These are phyloP conservation scores for Viola pubescens DNA, from an alignment of 441 rosid genomes.

Conservation along the genomic window DNA sequence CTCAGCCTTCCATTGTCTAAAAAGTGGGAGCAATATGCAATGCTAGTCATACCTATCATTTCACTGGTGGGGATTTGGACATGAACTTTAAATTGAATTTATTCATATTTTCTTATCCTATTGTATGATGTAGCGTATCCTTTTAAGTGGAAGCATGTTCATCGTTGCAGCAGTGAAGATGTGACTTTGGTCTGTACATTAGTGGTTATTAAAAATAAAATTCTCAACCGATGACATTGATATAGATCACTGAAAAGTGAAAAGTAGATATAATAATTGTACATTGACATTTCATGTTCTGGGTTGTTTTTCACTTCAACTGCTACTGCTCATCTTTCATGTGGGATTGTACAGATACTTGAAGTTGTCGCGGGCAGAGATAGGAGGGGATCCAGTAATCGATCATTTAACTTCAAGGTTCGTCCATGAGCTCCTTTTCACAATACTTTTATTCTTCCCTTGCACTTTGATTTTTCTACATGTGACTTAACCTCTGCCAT, in stretches of 20 bases:
- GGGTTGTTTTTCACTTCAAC: background rate
- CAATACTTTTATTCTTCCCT: conserved; percentile 7
- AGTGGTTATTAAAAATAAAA: no score
- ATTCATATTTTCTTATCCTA: no score
- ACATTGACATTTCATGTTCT: background rate
- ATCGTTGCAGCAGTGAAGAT: no score
- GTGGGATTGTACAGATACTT: conserved; percentile 26
- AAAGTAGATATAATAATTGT: background rate
- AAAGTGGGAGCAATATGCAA: no score
- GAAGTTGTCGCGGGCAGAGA: conserved; percentile 27
- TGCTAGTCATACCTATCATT: no score
- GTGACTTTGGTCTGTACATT: no score
- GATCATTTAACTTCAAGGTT: conserved; percentile 32
- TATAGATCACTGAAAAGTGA: background rate
- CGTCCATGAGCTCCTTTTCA: background rate
- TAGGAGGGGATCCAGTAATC: conserved; percentile 7
- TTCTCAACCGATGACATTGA: background rate
- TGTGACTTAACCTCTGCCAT: background rate
- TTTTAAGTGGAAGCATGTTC: no score
- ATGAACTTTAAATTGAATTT: no score
- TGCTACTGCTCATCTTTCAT: conserved; percentile 6
- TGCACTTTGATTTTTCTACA: conserved; percentile 7
- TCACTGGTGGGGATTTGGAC: no score
- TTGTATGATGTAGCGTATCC: no score
- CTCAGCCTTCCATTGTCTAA: no score